Percentiles rank a stretch among this genome's conserved stretches.
These are phyloP conservation scores for Pistacia atlantica DNA, from an alignment of 345 rosid species.

Conservation along the genomic window DNA sequence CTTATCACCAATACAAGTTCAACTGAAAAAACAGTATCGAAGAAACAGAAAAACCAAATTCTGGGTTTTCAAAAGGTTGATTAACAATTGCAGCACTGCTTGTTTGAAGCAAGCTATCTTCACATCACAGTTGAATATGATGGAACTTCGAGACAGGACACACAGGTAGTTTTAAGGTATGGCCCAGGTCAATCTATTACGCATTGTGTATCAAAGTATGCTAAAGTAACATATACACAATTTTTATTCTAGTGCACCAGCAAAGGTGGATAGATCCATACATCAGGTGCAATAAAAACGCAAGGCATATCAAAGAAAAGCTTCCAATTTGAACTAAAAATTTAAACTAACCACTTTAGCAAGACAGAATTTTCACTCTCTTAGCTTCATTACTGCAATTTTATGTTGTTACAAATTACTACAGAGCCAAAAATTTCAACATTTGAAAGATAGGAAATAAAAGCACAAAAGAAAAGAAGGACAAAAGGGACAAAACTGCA, in stretches of 20 bases:
- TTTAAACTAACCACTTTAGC: not conserved
- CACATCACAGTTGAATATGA: not conserved
- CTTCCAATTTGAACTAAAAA: not conserved
- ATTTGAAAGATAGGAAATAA: not conserved
- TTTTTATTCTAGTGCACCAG: not conserved
- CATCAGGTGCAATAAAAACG: not conserved
- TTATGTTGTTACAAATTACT: not conserved
- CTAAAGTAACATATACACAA: not conserved
- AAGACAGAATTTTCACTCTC: not conserved
- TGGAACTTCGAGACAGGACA: not conserved
- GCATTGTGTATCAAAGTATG: not conserved
- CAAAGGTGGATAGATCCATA: not conserved
- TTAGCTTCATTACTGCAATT: not conserved
- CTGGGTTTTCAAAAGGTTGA: not conserved
- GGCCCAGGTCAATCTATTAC: not conserved
- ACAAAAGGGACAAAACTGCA: not conserved
- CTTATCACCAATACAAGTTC: not conserved
- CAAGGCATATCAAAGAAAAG: no score
- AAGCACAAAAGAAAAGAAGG: not conserved
- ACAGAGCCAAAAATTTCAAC: not conserved
- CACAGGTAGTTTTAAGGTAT: not conserved
- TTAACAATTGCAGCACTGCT: not conserved
- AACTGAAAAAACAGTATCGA: not conserved
- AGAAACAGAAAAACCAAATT: not conserved
- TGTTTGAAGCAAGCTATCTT: slow-evolving; percentile 2